phyloP scores from a whole-genome alignment of 352 stramenopile genomes.

The Phytophthora europaea region DNA sequence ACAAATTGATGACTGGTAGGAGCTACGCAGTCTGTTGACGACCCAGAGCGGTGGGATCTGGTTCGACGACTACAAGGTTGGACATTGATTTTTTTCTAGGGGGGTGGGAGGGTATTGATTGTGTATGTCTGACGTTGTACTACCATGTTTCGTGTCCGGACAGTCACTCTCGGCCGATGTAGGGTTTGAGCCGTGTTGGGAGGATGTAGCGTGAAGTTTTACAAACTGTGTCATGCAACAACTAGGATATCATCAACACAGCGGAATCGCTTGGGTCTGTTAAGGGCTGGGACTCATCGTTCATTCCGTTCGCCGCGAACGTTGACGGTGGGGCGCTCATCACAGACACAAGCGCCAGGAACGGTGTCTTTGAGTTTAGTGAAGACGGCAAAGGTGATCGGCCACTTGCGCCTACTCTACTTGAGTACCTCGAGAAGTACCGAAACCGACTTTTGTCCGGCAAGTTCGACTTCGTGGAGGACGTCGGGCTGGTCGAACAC shows the following conservation, averaged over 20 bases:
- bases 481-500: constrained; percentile 84
- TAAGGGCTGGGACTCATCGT: constrained; percentile 67
- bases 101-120: background rate
- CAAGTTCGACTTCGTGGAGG: constrained; percentile 87
- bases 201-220: background rate
- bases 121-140: constrained; percentile 1
- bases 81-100: background rate
- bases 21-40: constrained; percentile 68
- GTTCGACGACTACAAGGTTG: constrained; percentile 87
- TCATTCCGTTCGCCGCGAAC: constrained; percentile 81
- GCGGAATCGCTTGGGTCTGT: constrained; percentile 55
- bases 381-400: constrained; percentile 66
- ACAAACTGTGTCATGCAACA: background rate
- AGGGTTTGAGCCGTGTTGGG: constrained; percentile 5
- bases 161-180: constrained; percentile 73
- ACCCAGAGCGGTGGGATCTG: constrained; percentile 86
- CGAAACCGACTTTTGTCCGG: constrained; percentile 84
- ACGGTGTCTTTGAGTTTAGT: constrained; percentile 75
- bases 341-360: constrained; percentile 56
- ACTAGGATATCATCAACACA: constrained; percentile 68
- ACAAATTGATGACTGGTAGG: constrained; percentile 30
- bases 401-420: constrained; percentile 61
- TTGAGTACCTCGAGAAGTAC: constrained; percentile 83
- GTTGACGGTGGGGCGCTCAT: constrained; percentile 76
- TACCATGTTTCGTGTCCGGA: constrained; percentile 1